Base-by-base conservation (phyloP, 352 stramenopile species). In the Pythium oligandrum region DNA sequence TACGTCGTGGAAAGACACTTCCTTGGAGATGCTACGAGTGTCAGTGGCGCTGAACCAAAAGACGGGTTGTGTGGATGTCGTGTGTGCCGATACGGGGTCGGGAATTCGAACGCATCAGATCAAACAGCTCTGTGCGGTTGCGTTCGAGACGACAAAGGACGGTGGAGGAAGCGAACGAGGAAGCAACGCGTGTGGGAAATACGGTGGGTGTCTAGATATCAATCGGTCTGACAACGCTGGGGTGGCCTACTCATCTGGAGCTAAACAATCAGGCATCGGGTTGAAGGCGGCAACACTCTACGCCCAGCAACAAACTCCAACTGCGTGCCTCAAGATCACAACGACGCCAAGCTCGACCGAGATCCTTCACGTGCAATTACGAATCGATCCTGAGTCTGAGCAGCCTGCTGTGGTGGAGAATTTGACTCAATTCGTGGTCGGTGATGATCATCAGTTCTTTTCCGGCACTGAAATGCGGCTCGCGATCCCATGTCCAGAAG, bases 381-480 rank as follows among this genome's bases (percentile, higher is more conserved):
- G 70, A n/a, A 89, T 93, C 36, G 66, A 90, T 51, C 59, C 74
- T 1, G 61, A 76, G 40, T 83, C 69, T 2, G 72, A 86, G 39
- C 68, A 90, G 49, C 66, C 68, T 1, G 80, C 83, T 2, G 63
- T 87, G 3, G 64, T 91, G 37, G 75, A 87, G 60, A 68, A 69
- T 32, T 66, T 88, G 6, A 51, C 66, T 0, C 73, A 84, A 39
- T 93, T 89, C 44, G 55, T 68, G 1, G 63, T 93, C 3, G 50
- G 75, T 47, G 80, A 89, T 62, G 53, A 55, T 3, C 80, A 93
- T 38, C 59, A 80, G 8, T 53, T 72, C 34, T 91, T 93, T 48
- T 91, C 83, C 3, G 83, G 83, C 9, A 93, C 83, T 6, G 80
- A 93, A 45, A 87, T 93, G 72, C 67, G 77, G 6, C 53, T 93